Conservation (phyloP, 352 stramenopile species). For the Phytopythium helicoides region DNA sequence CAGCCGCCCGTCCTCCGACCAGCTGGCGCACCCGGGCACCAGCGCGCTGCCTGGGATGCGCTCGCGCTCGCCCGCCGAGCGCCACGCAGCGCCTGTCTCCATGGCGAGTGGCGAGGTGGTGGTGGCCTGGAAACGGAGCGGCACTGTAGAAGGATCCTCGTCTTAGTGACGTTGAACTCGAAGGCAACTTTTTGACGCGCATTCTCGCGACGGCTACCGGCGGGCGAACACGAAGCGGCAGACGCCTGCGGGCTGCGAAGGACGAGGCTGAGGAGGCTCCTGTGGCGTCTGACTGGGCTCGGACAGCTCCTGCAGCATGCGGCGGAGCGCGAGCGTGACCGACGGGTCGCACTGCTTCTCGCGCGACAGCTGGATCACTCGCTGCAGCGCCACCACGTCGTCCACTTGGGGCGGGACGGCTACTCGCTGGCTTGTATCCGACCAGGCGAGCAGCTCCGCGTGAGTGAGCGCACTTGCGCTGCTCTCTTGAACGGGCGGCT, state of each 20-base stretch:
- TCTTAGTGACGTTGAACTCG: slow-evolving; percentile 4
- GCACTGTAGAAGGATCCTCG: no score
- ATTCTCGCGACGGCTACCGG: no score
- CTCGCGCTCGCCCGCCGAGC: slow-evolving; percentile 28
- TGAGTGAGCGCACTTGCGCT: slow-evolving; percentile 20
- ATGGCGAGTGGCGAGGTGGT: no score
- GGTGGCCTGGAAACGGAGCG: no score
- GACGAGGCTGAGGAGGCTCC: no score
- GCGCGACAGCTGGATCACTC: slow-evolving; percentile 51
- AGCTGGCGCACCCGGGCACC: slow-evolving; percentile 57
- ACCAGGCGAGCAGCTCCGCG: slow-evolving; percentile 51
- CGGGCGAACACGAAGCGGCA: slow-evolving; percentile 65
- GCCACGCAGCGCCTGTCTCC: background rate
- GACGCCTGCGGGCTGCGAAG: slow-evolving; percentile 28
- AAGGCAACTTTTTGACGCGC: no score
- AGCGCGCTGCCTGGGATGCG: slow-evolving; percentile 74
- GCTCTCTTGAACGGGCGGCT: no score
- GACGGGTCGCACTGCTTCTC: slow-evolving; percentile 64
- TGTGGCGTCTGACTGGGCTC: no score
- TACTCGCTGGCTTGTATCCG: slow-evolving; percentile 25
- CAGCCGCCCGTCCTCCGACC: slow-evolving; percentile 72
- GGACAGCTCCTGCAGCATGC: slow-evolving; percentile 43
- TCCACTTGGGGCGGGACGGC: slow-evolving; percentile 12
- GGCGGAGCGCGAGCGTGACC: slow-evolving; percentile 54
- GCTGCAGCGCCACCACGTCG: slow-evolving; percentile 59